Evolutionary conservation across 306 rosid species (phyloP).

Genomic region (Sindora glabra): DNA sequence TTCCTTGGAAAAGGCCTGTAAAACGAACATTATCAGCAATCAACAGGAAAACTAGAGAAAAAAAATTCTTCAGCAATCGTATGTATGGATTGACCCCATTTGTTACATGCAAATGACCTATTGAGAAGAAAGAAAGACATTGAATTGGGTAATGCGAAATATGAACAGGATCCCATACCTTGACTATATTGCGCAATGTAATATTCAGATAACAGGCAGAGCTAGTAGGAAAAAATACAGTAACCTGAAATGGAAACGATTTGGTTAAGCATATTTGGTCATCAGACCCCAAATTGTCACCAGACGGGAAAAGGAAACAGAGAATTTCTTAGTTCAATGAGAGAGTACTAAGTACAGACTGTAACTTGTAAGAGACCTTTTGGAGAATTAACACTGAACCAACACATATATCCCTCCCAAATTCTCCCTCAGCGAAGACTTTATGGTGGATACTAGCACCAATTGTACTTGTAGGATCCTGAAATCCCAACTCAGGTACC

Average conservation of each 20-base stretch:
- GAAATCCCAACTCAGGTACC: slow-evolving; percentile 18
- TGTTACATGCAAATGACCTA: neutral
- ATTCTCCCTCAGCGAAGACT: slow-evolving; percentile 35
- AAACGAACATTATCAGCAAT: slow-evolving; percentile 13
- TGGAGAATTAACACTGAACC: slow-evolving; percentile 67
- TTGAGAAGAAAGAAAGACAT: neutral
- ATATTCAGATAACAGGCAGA: slow-evolving; percentile 53
- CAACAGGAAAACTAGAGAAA: neutral
- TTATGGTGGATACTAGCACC: slow-evolving; percentile 61
- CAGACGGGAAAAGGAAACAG: neutral
- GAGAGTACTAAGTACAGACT: neutral
- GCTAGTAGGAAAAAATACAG: slow-evolving; percentile 57
- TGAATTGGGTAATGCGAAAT: neutral
- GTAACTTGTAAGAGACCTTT: slow-evolving; percentile 34
- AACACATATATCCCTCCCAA: slow-evolving; percentile 43
- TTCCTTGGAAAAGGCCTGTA: slow-evolving; percentile 71
- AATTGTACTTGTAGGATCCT: slow-evolving; percentile 70
- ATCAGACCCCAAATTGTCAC: neutral
- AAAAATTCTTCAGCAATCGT: neutral
- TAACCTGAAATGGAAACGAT: slow-evolving; percentile 41
- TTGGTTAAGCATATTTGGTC: neutral
- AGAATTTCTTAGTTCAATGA: neutral
- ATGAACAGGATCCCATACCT: slow-evolving; percentile 36
- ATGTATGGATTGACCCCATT: neutral
- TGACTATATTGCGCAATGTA: slow-evolving; percentile 51